These are phyloP conservation scores for Podaxis sp. DNA, from an alignment of 768 basidiomycete species.

Conservation along the genomic window DNA sequence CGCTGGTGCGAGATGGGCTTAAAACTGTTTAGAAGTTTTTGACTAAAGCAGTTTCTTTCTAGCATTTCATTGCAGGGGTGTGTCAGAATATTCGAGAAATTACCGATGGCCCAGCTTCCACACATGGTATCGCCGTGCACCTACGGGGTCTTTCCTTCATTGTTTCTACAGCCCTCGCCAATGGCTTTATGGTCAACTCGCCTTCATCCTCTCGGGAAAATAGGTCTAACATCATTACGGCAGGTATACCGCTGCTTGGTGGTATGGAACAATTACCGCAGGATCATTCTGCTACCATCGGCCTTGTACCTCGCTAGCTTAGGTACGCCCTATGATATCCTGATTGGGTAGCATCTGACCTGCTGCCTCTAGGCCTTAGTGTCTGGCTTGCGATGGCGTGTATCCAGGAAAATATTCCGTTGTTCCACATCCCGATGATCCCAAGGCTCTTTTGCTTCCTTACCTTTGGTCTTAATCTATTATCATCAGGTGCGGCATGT, in stretches of 20 bases:
- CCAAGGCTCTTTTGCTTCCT: neutral
- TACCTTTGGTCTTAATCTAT: neutral
- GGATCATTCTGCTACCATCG: slow-evolving; percentile 8
- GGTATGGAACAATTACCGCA: slow-evolving; percentile 11
- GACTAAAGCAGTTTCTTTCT: neutral
- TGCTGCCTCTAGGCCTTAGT: neutral
- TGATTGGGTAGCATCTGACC: neutral
- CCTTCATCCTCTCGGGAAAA: neutral
- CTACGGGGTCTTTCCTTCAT: neutral
- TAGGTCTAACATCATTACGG: neutral
- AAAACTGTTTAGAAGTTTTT: neutral
- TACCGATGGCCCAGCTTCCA: neutral
- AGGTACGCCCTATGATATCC: neutral
- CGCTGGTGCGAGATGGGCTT: neutral
- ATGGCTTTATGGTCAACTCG: slow-evolving; percentile 11
- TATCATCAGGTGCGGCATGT: neutral
- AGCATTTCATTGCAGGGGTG: slow-evolving; percentile 1
- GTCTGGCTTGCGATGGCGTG: neutral
- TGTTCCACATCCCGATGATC: neutral
- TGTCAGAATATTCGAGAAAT: neutral
- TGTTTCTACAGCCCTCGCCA: neutral
- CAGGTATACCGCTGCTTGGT: slow-evolving; percentile 17
- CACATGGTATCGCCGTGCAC: neutral
- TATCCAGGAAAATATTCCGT: neutral
- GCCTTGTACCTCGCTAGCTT: neutral